Evolutionary conservation across 495 filamentous ascomycete species (phyloP), one percentile per base, ranked within the genome.

Genomic region (Tuber aestivum): DNA sequence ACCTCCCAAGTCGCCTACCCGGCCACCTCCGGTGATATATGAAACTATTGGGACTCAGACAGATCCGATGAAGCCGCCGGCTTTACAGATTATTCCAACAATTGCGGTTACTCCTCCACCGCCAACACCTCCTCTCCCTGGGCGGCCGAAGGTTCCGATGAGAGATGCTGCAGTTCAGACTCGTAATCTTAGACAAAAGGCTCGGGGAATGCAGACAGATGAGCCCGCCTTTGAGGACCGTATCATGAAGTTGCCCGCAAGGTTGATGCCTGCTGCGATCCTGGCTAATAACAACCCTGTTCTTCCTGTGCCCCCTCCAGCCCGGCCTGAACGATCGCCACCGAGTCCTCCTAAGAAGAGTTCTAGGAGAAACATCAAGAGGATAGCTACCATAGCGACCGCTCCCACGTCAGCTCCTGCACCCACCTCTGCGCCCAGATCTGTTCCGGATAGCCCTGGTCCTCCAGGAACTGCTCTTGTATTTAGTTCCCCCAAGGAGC

Each of bases 201-300:
- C 93, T 23, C 80, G 88, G 27, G 90, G 92, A 6, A 89, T 97
- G 68, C 96, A 99, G 86, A 99, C 95, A 16, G 94, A 97, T 74
- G 91, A 92, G 76, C 97, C 97, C 76, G 86, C 90, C 69, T 87
- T 94, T 27, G 94, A 94, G 83, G 88, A 88, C 84, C 88, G 93
- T 72, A 86, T 91, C 41, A 87, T 90, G 65, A 92, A 89, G 80
- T 84, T 97, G 27, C 92, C 93, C 35, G 88, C 91, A 2, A 91
- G 94, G 81, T 86, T 97, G 71, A 88, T 92, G 44, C 91, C 94
- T 4, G 93, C 92, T 12, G 87, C 91, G 71, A 89, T 92, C 70
- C 82, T 83, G 27, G 75, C 78, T 48, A 82, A 78, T n/a, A 78
- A 79, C 41, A 76, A 80, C 41, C 27, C 27, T 32, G 56, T 35